phyloP scores from a whole-genome alignment of 1,284 basidiomycete genomes.

The Leccinum fuscescens region DNA sequence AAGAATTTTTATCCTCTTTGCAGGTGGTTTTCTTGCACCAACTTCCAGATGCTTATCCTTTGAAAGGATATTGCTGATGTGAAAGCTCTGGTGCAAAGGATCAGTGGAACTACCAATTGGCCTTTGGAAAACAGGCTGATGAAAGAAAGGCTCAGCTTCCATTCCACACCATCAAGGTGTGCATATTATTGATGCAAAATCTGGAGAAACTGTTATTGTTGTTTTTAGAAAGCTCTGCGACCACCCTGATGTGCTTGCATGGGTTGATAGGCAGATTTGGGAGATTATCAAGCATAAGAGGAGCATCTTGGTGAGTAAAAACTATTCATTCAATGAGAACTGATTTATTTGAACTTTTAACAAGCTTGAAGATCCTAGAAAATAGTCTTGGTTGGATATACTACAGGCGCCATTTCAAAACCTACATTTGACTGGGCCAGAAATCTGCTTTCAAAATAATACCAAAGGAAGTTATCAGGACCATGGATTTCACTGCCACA shows the following conservation, averaged over 20 bases:
- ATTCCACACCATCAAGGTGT: background rate
- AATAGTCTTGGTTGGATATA: background rate
- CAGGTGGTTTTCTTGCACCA: background rate
- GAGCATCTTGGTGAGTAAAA: background rate
- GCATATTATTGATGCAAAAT: background rate
- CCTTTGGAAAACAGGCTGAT: background rate
- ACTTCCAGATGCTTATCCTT: background rate
- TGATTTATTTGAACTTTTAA: background rate
- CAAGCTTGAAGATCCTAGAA: conserved; percentile 1
- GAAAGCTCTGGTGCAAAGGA: background rate
- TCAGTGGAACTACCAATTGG: background rate
- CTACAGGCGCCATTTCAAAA: too few species aligned
- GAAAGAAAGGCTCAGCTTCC: background rate
- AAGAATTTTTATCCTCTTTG: background rate
- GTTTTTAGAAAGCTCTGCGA: background rate
- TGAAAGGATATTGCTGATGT: background rate
- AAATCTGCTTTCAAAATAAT: too few species aligned
- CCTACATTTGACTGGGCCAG: too few species aligned
- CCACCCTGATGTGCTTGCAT: background rate
- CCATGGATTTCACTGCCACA: background rate
- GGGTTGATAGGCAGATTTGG: background rate
- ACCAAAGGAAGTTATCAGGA: background rate
- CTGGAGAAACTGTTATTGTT: background rate
- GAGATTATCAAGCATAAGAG: background rate
- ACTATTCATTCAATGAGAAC: background rate